Conservation (phyloP, 768 basidiomycete genomes). For the Sarcodon sp. region DNA sequence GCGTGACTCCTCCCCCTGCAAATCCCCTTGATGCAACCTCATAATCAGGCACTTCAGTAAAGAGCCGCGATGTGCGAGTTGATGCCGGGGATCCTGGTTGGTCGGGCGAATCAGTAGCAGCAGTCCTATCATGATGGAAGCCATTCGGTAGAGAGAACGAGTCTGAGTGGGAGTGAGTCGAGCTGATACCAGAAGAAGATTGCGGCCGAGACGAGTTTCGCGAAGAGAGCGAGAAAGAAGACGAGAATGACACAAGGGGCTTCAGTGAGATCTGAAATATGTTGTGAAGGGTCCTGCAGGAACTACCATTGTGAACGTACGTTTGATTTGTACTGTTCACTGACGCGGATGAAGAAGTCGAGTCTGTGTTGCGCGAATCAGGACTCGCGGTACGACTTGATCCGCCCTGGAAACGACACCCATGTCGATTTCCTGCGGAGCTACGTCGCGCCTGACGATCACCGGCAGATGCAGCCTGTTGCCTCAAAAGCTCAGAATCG, state of each 20-base stretch:
- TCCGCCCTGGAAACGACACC: conserved; percentile 14
- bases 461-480: conserved; percentile 9
- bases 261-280: conserved; percentile 53
- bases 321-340: conserved; percentile 24
- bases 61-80: conserved; percentile 8
- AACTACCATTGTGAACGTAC: conserved; percentile 36
- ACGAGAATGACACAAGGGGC: conserved; percentile 37
- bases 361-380: conserved; percentile 18
- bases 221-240: conserved; percentile 26
- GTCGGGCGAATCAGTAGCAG: no score
- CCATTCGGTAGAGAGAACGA: no score
- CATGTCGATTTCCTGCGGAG: conserved; percentile 9
- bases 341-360: conserved; percentile 1
- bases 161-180: conserved; percentile 2
- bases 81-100: background rate
- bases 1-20: conserved; percentile 80
- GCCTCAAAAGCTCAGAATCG: conserved; percentile 57
- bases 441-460: conserved; percentile 14
- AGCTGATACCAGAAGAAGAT: conserved; percentile 13
- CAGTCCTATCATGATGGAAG: no score
- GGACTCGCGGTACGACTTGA: conserved; percentile 41
- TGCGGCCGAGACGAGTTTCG: conserved; percentile 19
- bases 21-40: conserved; percentile 76
- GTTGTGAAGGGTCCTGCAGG: conserved; percentile 36
- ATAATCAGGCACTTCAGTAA: conserved; percentile 80